These are phyloP conservation scores for Boletus tylopilopsis DNA, from an alignment of 768 basidiomycete species.

Conservation along the genomic window DNA sequence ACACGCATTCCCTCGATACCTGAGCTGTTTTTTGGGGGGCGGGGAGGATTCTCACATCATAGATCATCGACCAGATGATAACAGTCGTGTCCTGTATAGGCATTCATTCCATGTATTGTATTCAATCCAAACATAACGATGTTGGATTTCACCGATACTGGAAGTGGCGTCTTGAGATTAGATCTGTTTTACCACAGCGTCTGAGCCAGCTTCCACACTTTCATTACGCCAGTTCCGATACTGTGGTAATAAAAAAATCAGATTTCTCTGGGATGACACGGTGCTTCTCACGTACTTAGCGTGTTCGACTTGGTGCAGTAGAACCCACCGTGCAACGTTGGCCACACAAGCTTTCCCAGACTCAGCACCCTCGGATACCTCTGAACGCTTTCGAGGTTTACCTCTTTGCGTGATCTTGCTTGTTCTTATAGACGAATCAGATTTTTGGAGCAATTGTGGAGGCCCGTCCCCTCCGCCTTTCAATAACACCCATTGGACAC, in stretches of 20 bases:
- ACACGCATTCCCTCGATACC: too few relatives aligned
- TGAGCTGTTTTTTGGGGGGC: too few relatives aligned
- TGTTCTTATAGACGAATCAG: constrained; percentile 5
- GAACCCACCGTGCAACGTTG: constrained; percentile 46
- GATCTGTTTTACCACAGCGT: constrained; percentile 25
- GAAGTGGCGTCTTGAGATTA: too few relatives aligned
- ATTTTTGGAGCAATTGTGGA: constrained; percentile 20
- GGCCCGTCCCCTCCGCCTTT: constrained; percentile 54
- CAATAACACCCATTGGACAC: constrained; percentile 66
- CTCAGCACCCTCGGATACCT: constrained; percentile 10
- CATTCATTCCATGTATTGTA: neutral
- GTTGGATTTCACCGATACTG: too few relatives aligned
- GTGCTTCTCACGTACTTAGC: constrained; percentile 51
- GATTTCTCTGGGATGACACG: neutral
- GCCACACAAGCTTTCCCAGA: constrained; percentile 2
- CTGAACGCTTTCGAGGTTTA: constrained; percentile 10
- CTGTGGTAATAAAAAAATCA: constrained; percentile 33
- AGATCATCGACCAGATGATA: too few relatives aligned
- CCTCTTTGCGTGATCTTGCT: constrained; percentile 6
- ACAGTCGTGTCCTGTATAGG: too few relatives aligned
- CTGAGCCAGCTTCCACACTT: constrained; percentile 64
- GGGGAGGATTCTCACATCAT: too few relatives aligned
- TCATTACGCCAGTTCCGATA: constrained; percentile 69
- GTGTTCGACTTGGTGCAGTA: constrained; percentile 48
- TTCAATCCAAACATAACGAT: neutral